Evolutionary conservation across 805 yeast species (phyloP).

Genomic region (Candida hungchunana): DNA sequence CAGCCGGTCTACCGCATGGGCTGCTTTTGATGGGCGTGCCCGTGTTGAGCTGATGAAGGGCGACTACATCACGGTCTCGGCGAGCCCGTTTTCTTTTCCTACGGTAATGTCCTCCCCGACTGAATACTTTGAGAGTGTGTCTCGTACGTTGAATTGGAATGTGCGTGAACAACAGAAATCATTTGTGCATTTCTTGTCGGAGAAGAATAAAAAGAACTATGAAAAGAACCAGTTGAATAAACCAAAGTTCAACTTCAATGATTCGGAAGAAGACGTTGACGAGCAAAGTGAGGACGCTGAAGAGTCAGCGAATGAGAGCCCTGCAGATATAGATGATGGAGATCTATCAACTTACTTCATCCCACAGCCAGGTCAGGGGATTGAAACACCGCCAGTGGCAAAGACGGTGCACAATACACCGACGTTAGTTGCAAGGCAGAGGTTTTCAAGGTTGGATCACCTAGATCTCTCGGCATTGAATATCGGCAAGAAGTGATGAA

Average conservation of each 20-base stretch:
- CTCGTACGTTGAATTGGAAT: conserved; percentile 91
- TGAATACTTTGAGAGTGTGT: conserved; percentile 79
- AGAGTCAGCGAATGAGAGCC: conserved; percentile 22
- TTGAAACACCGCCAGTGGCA: conserved; percentile 22
- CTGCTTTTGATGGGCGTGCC: conserved; percentile 90
- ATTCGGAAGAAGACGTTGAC: conserved; percentile 20
- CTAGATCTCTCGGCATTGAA: conserved; percentile 7
- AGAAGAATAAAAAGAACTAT: conserved; percentile 47
- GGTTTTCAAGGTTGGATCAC: conserved; percentile 4
- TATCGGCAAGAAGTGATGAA: background rate
- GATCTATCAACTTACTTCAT: conserved; percentile 24
- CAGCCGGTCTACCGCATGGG: conserved; percentile 92
- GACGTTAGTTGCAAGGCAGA: conserved; percentile 15
- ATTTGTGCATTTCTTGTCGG: conserved; percentile 57
- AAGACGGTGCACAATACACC: conserved; percentile 18
- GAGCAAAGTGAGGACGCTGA: conserved; percentile 19
- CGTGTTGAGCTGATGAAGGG: conserved; percentile 79
- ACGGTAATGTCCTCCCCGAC: conserved; percentile 73
- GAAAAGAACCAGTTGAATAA: conserved; percentile 25
- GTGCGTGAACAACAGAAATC: conserved; percentile 85
- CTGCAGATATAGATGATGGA: conserved; percentile 27
- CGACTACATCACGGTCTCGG: conserved; percentile 78
- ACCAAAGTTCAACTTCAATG: conserved; percentile 24
- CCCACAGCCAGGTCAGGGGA: conserved; percentile 26
- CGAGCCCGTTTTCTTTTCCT: conserved; percentile 91